Evolutionary conservation across 2,329 filamentous ascomycete species (phyloP), one percentile per base, ranked within the genome.

Genomic region (Aspergillus hortae): DNA sequence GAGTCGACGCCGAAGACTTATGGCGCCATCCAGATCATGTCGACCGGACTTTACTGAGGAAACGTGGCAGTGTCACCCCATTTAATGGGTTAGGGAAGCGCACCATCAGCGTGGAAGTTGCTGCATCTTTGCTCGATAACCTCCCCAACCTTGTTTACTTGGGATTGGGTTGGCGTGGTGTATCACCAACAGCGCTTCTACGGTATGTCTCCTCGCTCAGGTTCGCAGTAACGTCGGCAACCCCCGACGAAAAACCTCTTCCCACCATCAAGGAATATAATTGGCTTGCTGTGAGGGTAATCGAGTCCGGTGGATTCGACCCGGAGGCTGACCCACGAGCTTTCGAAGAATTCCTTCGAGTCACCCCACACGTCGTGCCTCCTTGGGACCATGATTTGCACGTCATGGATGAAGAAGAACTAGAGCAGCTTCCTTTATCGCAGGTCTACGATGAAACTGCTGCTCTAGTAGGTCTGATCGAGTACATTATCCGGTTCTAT

Each of bases 31-130:
- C 69, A 14, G 63, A 61, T 17, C 46, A 57, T 41, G 44, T 53
- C 5, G 36, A 51, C 6, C 53, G 48, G 14, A 36, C 49, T 36
- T 21, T 56, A 10, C 48, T 56, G 15, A 48, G 48, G 44, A 61
- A 56, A 36, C 58, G 56, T 15, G 56, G 48, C n/a, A 52, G 54
- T 14, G 49, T 46, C 14, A 38, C 59, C 6, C 58, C 67, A 2
- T 73, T 75, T 53, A 62, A 69, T 27, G 73, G 74, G n/a, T 67
- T 76, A 32, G 74, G 70, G 2, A 54, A 56, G 40, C 67, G 72
- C 46, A 83, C 79, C 0, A 76, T 86, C 59, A 85, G 81, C 60
- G 73, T 74, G 40, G 83, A 86, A 65, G 75, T 85, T 10, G 74
- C 85, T 23, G 70, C 76, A 47, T 78, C 80, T 5, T 74, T 83